Percentiles rank a stretch among this genome's conserved stretches.
Conservation (phyloP, 371 early-diverging fungal genomes). For the Circinella minor region DNA sequence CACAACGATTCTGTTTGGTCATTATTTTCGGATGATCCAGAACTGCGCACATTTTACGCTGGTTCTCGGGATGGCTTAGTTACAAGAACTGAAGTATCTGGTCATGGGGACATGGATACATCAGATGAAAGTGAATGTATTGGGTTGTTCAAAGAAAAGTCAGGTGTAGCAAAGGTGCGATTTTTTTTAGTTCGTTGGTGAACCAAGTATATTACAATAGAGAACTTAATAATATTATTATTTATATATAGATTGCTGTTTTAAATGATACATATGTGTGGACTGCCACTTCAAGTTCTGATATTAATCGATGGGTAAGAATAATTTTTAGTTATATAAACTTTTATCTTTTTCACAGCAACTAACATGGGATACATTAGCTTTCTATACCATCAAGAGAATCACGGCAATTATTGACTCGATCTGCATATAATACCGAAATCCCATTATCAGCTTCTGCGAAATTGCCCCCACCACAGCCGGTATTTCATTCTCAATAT, state of each 20-base stretch:
- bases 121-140: constrained; percentile 72
- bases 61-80: constrained; percentile 92
- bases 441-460: constrained; percentile 47
- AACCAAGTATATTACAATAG: too few relatives aligned
- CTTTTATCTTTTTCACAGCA: too few relatives aligned
- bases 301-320: constrained; percentile 84
- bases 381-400: constrained; percentile 61
- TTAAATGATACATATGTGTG: constrained; percentile 85
- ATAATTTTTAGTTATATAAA: neutral
- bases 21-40: constrained; percentile 82
- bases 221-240: too few relatives aligned
- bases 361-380: constrained; percentile 20
- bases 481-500: constrained; percentile 27
- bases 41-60: constrained; percentile 87
- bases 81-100: constrained; percentile 68
- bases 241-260: constrained; percentile 62
- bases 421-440: constrained; percentile 48
- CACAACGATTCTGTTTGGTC: constrained; percentile 93
- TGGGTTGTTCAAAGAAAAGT: constrained; percentile 83
- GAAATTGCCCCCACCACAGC: constrained; percentile 47
- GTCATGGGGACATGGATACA: constrained; percentile 41
- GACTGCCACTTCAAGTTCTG: constrained; percentile 88
- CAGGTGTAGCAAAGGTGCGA: constrained; percentile 79
- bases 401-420: constrained; percentile 47
- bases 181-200: too few relatives aligned